A percentile compares a stretch with the other conserved stretches of the same genome.
phyloP scores from a whole-genome alignment of 2,329 filamentous ascomycete genomes.

The Arthrobotrys iridis region DNA sequence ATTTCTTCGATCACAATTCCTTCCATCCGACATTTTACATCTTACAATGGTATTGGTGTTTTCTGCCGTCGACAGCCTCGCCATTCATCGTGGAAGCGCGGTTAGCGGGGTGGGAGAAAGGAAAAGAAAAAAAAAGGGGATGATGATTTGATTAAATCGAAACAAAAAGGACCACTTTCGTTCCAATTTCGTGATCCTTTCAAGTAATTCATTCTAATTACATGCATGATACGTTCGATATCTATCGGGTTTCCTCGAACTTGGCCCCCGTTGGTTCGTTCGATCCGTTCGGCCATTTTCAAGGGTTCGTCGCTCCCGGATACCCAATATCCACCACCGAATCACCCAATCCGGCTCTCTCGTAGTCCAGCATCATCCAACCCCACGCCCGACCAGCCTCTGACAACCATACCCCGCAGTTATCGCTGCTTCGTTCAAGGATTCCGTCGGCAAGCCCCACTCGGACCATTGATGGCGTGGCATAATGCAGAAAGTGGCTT shows the following conservation, averaged over 20 bases:
- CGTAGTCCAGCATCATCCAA: slow-evolving; percentile 61
- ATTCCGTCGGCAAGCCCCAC: slow-evolving; percentile 67
- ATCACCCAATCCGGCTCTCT: slow-evolving; percentile 30
- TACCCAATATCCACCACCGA: slow-evolving; percentile 41
- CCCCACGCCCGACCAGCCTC: slow-evolving; percentile 66
- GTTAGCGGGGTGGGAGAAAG: not conserved
- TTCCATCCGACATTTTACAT: not conserved
- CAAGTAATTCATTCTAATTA: slow-evolving; percentile 19
- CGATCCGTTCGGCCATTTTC: not conserved
- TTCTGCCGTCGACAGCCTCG: no score
- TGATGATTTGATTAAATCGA: no score
- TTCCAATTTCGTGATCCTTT: slow-evolving; percentile 43
- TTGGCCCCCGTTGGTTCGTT: not conserved
- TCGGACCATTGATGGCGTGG: slow-evolving; percentile 68
- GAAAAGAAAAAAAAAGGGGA: no score
- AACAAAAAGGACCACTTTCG: no score
- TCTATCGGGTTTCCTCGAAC: not conserved
- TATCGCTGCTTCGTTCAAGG: slow-evolving; percentile 66
- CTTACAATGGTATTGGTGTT: no score
- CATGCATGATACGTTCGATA: slow-evolving; percentile 3
- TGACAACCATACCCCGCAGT: slow-evolving; percentile 66
- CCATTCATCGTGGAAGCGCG: not conserved
- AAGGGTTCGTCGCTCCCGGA: slow-evolving; percentile 48
- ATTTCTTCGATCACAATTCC: slow-evolving; percentile 6
- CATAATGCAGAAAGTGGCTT: slow-evolving; percentile 70